Percentiles rank a stretch among this genome's conserved stretches.
Conservation (phyloP, 306 rosid genomes). For the Medicago ruthenica region DNA sequence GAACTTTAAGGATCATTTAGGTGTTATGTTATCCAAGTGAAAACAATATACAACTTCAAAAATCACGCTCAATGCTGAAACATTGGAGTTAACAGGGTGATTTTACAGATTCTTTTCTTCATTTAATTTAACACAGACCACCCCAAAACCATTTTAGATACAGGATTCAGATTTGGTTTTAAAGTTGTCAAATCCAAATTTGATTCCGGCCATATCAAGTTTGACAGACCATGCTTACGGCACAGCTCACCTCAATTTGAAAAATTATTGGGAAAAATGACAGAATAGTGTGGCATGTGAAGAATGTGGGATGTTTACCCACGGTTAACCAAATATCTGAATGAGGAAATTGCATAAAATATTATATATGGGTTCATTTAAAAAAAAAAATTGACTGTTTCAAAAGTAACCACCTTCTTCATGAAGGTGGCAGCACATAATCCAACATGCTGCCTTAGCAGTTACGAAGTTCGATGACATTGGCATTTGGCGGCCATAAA, state of each 20-base stretch:
- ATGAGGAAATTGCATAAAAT: background rate
- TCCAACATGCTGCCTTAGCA: slow-evolving; percentile 5
- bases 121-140: too few species aligned
- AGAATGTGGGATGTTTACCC: slow-evolving; percentile 2
- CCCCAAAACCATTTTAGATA: too few species aligned
- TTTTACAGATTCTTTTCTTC: too few species aligned
- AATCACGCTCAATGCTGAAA: too few species aligned
- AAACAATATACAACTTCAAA: too few species aligned
- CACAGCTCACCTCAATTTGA: background rate
- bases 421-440: background rate
- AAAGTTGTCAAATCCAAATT: too few species aligned
- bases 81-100: too few species aligned
- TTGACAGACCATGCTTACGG: too few species aligned
- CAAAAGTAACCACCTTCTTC: background rate
- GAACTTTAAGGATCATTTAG: too few species aligned
- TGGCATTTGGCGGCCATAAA: slow-evolving; percentile 5
- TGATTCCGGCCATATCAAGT: too few species aligned
- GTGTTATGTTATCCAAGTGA: too few species aligned
- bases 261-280: background rate
- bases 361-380: slow-evolving; percentile 1
- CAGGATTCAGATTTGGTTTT: too few species aligned
- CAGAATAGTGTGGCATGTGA: background rate
- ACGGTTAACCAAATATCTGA: background rate
- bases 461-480: slow-evolving; percentile 3
- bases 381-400: background rate